phyloP scores from a whole-genome alignment of 129 eudicot species.

The Helichrysum umbraculigerum region DNA sequence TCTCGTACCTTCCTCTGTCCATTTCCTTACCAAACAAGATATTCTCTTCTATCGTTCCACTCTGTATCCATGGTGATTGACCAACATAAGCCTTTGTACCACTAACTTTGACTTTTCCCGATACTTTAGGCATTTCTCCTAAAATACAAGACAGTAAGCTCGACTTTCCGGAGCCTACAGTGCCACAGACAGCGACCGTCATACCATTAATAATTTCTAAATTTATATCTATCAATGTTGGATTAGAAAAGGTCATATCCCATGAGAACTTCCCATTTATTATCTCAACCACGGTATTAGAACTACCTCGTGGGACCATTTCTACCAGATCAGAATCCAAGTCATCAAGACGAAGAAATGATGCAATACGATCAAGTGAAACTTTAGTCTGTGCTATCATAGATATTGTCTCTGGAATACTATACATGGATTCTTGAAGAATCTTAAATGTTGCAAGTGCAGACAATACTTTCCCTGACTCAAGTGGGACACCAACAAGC shows the following conservation, averaged over 20 bases:
- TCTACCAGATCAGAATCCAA: constrained; percentile 54
- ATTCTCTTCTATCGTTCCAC: constrained; percentile 82
- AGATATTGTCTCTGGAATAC: constrained; percentile 68
- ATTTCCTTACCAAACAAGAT: constrained; percentile 76
- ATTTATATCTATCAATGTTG: constrained; percentile 56
- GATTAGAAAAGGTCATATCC: constrained; percentile 49
- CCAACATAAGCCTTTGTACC: constrained; percentile 87
- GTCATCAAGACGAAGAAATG: constrained; percentile 70
- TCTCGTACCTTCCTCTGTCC: constrained; percentile 56
- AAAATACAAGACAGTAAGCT: constrained; percentile 74
- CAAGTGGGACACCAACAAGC: constrained; percentile 70
- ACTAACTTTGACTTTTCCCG: constrained; percentile 59
- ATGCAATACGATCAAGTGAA: constrained; percentile 75
- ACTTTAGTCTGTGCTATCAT: constrained; percentile 79
- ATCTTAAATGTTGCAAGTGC: constrained; percentile 83
- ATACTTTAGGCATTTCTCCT: constrained; percentile 74
- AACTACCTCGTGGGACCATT: constrained; percentile 43
- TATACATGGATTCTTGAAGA: constrained; percentile 71
- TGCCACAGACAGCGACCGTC: constrained; percentile 91
- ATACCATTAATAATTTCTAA: constrained; percentile 50
- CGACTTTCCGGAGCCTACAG: constrained; percentile 88
- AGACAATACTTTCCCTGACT: constrained; percentile 78
- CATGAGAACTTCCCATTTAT: constrained; percentile 63
- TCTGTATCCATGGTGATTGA: constrained; percentile 94
- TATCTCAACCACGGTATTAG: constrained; percentile 55